Conservation (phyloP, 2,329 filamentous ascomycete species). For the Neurospora sp. region DNA sequence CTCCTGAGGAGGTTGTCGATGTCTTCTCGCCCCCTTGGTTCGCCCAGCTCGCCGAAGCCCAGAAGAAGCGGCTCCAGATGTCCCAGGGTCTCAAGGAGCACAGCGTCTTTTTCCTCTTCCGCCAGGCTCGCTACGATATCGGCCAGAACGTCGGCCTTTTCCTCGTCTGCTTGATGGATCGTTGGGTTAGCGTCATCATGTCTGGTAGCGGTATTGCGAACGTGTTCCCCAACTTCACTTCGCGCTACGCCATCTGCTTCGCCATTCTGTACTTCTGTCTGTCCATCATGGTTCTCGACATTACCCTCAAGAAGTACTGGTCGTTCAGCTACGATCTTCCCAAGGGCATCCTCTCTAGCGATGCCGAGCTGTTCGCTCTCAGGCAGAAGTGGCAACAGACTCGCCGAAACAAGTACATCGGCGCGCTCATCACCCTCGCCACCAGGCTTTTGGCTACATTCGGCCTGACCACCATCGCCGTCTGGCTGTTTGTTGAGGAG, state of each 20-base stretch:
- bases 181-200: slow-evolving; percentile 28
- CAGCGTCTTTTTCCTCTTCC: slow-evolving; percentile 27
- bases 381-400: slow-evolving; percentile 14
- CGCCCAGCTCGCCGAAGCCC: slow-evolving; percentile 23
- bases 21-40: slow-evolving; percentile 26
- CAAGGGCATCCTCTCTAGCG: slow-evolving; percentile 22
- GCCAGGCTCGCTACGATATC: slow-evolving; percentile 26
- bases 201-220: slow-evolving; percentile 18
- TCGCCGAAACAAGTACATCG: slow-evolving; percentile 14
- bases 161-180: slow-evolving; percentile 28
- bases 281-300: slow-evolving; percentile 28
- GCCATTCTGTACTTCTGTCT: slow-evolving; percentile 30
- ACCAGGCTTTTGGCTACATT: slow-evolving; percentile 23
- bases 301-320: slow-evolving; percentile 27
- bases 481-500: slow-evolving; percentile 26
- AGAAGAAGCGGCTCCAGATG: slow-evolving; percentile 25
- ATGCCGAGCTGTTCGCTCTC: slow-evolving; percentile 18
- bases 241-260: slow-evolving; percentile 27
- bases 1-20: slow-evolving; percentile 19
- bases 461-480: slow-evolving; percentile 22
- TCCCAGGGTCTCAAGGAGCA: slow-evolving; percentile 28
- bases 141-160: slow-evolving; percentile 28
- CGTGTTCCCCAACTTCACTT: slow-evolving; percentile 22
- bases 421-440: slow-evolving; percentile 22
- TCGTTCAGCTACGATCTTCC: slow-evolving; percentile 23